Base-by-base conservation (phyloP, 169 alveolate species). In the Babesia sp. region DNA sequence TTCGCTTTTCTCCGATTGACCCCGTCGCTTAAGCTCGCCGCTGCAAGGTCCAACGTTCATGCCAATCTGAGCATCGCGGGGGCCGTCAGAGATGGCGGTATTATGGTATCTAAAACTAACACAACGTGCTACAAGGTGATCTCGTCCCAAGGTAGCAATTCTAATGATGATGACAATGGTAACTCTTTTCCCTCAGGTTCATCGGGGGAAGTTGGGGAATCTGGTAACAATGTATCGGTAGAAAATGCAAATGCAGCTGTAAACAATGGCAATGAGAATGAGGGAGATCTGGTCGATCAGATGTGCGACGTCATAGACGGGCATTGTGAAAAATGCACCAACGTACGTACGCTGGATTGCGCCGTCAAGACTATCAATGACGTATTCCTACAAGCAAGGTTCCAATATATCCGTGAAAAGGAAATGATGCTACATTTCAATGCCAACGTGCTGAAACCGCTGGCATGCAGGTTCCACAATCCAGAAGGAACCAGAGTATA, bases 341-440 rank as follows among this genome's bases (percentile, higher is more conserved):
- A 64, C 48, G 74, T 64, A 8, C 51, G 63, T 6, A 48, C 74
- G 0, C 9, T 64, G 22, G 63, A 80, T n/a, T 80, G 88, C 29
- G 88, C 88, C 0, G 69, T 80, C 16, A 80, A 80, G 46, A 41
- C 59, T 8, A 69, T 80, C 36, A 71, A 51, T 16, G 83, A 69
- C 55, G 73, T 28, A 29, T 71, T 54, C 42, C 60, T 56, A 1
- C 64, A 64, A 16, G 68, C 84, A 39, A 39, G 88, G n/a, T 71
- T 67, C 66, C 93, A 88, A 61, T 88, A 84, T 71, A 77, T 88
- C 37, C 71, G 93, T 41, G 93, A 88, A 46, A 87, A 84, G 70
- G 93, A 88, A 57, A 64, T 88, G 72, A 70, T 88, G 89, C 66
- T 85, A 28, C 93, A 88, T 64, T 88, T 83, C 58, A 70, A 88